Conservation (phyloP, 2,329 filamentous ascomycete species). For the Colletotrichum sublineola region DNA sequence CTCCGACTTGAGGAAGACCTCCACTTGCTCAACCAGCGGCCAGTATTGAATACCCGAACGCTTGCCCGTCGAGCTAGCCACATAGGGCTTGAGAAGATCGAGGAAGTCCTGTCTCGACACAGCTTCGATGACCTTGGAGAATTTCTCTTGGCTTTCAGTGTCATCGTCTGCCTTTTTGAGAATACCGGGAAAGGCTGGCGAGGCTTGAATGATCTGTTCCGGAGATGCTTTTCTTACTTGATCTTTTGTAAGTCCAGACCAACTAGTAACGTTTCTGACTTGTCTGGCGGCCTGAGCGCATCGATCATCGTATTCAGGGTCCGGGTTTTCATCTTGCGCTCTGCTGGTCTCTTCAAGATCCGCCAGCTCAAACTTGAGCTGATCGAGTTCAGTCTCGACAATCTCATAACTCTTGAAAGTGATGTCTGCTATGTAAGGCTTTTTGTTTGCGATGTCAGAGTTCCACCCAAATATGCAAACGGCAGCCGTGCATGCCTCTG, state of each 20-base stretch:
- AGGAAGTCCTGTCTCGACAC: conserved; percentile 1
- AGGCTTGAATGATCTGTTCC: conserved; percentile 11
- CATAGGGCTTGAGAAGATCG: conserved; percentile 30
- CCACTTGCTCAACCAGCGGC: conserved; percentile 42
- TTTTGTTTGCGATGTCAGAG: not conserved
- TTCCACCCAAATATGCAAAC: conserved; percentile 41
- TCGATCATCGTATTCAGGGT: not conserved
- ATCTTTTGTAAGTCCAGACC: conserved; percentile 31
- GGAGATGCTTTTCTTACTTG: conserved; percentile 2
- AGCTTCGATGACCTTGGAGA: not conserved
- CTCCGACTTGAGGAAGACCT: conserved; percentile 30
- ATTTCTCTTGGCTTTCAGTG: not conserved
- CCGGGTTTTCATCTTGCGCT: not conserved
- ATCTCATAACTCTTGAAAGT: conserved; percentile 39
- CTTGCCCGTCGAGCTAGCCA: conserved; percentile 23
- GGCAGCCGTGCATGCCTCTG: conserved; percentile 43
- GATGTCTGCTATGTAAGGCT: conserved; percentile 17
- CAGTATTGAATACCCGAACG: conserved; percentile 13
- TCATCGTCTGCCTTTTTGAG: not conserved
- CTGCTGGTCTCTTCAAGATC: conserved; percentile 19
- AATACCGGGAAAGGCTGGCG: not conserved
- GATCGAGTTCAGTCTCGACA: conserved; percentile 37
- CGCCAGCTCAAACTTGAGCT: conserved; percentile 24
- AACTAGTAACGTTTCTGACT: conserved; percentile 25
- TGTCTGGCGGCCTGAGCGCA: conserved; percentile 15